These are phyloP conservation scores for Geotrichum klebahnii DNA, from an alignment of 1,139 yeast genomes.

Conservation along the genomic window DNA sequence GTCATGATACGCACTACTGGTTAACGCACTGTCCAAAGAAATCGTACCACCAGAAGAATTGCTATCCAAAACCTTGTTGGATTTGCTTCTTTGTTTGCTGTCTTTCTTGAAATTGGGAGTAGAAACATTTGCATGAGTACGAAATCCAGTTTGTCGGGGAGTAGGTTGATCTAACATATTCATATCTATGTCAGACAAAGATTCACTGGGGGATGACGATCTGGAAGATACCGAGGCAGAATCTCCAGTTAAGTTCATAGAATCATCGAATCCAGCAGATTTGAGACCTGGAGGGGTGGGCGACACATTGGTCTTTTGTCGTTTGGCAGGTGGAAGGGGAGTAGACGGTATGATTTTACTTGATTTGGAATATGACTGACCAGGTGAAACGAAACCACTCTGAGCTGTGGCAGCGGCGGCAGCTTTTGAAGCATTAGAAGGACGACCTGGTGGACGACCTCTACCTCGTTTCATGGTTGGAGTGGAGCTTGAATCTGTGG, in stretches of 20 bases:
- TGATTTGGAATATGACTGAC: not conserved
- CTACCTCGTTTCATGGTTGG: constrained; percentile 21
- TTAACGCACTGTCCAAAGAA: constrained; percentile 1
- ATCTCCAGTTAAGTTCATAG: constrained; percentile 23
- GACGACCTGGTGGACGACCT: too few species aligned
- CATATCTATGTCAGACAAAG: constrained; percentile 36
- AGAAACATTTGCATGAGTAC: constrained; percentile 17
- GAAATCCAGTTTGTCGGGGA: constrained; percentile 15
- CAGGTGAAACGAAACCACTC: constrained; percentile 6
- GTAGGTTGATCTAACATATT: constrained; percentile 25
- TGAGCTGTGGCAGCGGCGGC: constrained; percentile 26
- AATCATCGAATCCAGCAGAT: constrained; percentile 1
- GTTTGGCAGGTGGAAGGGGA: constrained; percentile 16
- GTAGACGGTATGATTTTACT: not conserved
- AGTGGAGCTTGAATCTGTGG: constrained; percentile 11
- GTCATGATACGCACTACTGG: constrained; percentile 13
- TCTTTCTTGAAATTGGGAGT: constrained; percentile 18
- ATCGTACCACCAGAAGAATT: constrained; percentile 2
- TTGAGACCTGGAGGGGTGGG: constrained; percentile 17
- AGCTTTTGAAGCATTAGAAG: constrained; percentile 16
- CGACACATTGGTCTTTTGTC: constrained; percentile 25
- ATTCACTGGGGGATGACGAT: constrained; percentile 38
- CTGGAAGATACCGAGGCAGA: constrained; percentile 35
- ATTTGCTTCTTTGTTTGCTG: constrained; percentile 4
- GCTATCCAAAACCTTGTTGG: not conserved